These are phyloP conservation scores for Isabelozyma gotoi DNA, from an alignment of 805 yeast genomes.

Conservation along the genomic window DNA sequence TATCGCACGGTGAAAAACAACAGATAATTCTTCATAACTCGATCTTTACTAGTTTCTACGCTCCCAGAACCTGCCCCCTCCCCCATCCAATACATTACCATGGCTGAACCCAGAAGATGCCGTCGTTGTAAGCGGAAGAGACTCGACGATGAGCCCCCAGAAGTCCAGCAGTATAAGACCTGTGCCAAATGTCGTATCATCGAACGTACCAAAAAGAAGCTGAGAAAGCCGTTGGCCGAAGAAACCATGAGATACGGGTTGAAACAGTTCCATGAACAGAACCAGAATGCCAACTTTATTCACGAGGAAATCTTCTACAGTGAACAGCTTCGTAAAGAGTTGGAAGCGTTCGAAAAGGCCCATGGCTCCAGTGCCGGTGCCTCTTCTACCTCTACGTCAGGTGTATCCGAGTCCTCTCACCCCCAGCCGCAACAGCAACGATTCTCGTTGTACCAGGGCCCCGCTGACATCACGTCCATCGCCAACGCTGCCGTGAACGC, in stretches of 20 bases:
- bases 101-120: constrained; percentile 36
- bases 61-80: background rate
- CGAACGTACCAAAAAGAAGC: constrained; percentile 47
- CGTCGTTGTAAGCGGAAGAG: constrained; percentile 60
- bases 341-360: constrained; percentile 2
- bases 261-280: constrained; percentile 44
- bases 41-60: too few relatives aligned
- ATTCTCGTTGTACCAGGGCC: background rate
- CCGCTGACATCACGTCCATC: background rate
- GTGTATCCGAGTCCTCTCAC: background rate
- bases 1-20: too few relatives aligned
- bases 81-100: too few relatives aligned
- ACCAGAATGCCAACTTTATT: constrained; percentile 28
- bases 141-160: constrained; percentile 55
- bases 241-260: constrained; percentile 47
- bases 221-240: constrained; percentile 45
- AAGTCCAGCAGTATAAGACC: constrained; percentile 55
- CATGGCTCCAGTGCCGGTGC: background rate
- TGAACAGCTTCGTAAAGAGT: constrained; percentile 1
- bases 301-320: constrained; percentile 21
- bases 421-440: background rate
- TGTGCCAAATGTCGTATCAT: constrained; percentile 59
- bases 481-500: constrained; percentile 15
- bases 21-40: too few relatives aligned
- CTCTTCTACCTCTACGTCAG: background rate